Evolutionary conservation across 371 early-diverging fungal species (phyloP).

Genomic region (Mucor indicus): DNA sequence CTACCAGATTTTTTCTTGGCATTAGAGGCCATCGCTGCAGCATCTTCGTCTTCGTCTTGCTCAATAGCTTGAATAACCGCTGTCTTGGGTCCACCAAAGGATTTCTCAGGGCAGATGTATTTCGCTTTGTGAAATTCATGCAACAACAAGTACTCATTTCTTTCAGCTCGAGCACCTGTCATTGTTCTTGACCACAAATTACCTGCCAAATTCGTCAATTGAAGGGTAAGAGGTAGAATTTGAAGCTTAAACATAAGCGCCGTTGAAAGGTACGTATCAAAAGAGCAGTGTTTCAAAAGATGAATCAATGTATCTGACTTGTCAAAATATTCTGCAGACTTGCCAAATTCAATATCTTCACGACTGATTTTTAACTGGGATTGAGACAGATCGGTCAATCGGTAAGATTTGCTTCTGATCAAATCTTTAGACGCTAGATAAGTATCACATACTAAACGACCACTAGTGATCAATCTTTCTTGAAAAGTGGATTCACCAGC

Average conservation of each 20-base stretch:
- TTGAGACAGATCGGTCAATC: slow-evolving; percentile 74
- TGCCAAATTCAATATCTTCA: slow-evolving; percentile 86
- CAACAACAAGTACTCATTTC: slow-evolving; percentile 97
- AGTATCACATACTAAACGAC: slow-evolving; percentile 95
- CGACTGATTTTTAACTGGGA: slow-evolving; percentile 78
- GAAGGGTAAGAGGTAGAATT: slow-evolving; percentile 90
- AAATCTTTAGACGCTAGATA: slow-evolving; percentile 89
- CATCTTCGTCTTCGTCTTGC: slow-evolving; percentile 51
- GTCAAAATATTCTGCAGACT: slow-evolving; percentile 69
- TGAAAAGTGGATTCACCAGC: slow-evolving; percentile 74
- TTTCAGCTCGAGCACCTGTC: slow-evolving; percentile 94
- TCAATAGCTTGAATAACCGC: slow-evolving; percentile 43
- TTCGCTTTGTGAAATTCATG: slow-evolving; percentile 95
- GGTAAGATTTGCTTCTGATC: slow-evolving; percentile 84
- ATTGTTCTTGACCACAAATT: slow-evolving; percentile 93
- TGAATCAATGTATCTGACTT: slow-evolving; percentile 57
- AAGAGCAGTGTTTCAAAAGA: slow-evolving; percentile 77
- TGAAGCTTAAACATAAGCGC: slow-evolving; percentile 88
- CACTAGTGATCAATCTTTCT: slow-evolving; percentile 76
- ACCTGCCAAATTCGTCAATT: slow-evolving; percentile 92
- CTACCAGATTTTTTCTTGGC: slow-evolving; percentile 42
- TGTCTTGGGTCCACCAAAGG: slow-evolving; percentile 14
- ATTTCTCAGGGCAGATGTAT: slow-evolving; percentile 90
- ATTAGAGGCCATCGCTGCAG: slow-evolving; percentile 28
- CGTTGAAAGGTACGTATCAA: slow-evolving; percentile 81